Conservation (phyloP, 2,329 filamentous ascomycete species). For the Nemania serpens region DNA sequence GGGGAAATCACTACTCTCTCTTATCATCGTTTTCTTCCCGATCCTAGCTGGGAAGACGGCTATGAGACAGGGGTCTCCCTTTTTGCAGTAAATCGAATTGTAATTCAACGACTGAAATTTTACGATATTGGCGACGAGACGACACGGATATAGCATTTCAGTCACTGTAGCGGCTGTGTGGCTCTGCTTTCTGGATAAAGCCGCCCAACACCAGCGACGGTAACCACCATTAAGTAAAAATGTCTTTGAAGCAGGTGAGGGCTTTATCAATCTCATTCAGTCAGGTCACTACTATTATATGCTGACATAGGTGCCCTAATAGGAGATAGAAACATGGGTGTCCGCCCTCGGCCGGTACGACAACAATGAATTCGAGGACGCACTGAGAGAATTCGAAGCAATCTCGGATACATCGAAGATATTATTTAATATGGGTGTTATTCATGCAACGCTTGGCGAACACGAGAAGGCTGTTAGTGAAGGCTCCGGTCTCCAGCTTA, state of each 20-base stretch:
- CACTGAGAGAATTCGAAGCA: conserved; percentile 78
- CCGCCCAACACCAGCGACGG: conserved; percentile 29
- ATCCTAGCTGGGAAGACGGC: too few species aligned
- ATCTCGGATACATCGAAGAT: conserved; percentile 98
- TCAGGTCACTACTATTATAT: background rate
- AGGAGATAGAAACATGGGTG: conserved; percentile 99
- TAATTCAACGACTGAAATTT: conserved; percentile 10
- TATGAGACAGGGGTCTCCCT: too few species aligned
- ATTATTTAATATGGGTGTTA: conserved; percentile 96
- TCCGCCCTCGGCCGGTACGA: conserved; percentile 89
- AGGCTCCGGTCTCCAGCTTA: background rate
- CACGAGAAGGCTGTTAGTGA: conserved; percentile 88
- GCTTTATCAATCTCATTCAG: background rate
- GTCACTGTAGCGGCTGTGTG: conserved; percentile 32
- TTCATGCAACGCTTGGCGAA: conserved; percentile 93
- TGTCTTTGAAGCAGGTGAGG: conserved; percentile 44
- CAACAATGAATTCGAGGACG: conserved; percentile 94
- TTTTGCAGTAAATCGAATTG: background rate
- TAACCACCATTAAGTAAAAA: conserved; percentile 30
- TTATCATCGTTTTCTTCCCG: too few species aligned
- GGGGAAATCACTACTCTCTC: too few species aligned
- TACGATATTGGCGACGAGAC: conserved; percentile 22
- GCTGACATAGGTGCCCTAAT: conserved; percentile 11
- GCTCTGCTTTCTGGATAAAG: conserved; percentile 38
- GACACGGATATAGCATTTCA: conserved; percentile 16